phyloP scores from a whole-genome alignment of 2,329 filamentous ascomycete genomes.

The Emmonsia crescens region DNA sequence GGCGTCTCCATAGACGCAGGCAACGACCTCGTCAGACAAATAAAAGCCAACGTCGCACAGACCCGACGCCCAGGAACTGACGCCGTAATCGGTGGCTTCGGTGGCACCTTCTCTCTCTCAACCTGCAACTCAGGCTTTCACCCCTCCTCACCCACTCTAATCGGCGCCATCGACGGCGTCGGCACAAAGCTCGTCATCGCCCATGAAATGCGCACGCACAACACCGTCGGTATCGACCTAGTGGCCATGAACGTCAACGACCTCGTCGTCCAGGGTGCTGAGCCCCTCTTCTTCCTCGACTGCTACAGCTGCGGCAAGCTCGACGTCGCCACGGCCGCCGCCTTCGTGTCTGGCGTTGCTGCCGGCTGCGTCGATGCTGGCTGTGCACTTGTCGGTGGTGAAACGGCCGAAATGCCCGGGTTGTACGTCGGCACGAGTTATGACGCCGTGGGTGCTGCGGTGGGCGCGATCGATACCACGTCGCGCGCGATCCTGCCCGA shows the following conservation, averaged over 20 bases:
- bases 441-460: constrained; percentile 81
- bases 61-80: constrained; percentile 80
- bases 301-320: constrained; percentile 93
- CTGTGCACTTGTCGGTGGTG: constrained; percentile 88
- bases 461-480: constrained; percentile 60
- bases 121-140: constrained; percentile 61
- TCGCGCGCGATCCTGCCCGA: constrained; percentile 61
- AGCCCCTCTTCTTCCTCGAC: constrained; percentile 92
- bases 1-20: constrained; percentile 92
- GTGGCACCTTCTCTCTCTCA: constrained; percentile 70
- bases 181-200: constrained; percentile 96
- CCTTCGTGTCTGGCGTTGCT: constrained; percentile 87
- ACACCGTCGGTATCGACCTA: constrained; percentile 90
- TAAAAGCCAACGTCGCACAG: constrained; percentile 79
- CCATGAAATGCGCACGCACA: constrained; percentile 77
- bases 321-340: constrained; percentile 62
- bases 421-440: constrained; percentile 86
- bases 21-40: constrained; percentile 82
- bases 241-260: constrained; percentile 99
- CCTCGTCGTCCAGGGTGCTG: constrained; percentile 87
- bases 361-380: constrained; percentile 73
- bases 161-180: constrained; percentile 93
- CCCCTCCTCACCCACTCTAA: constrained; percentile 62
- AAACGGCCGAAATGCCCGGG: constrained; percentile 97
- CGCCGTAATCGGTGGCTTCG: constrained; percentile 90